Base-by-base conservation (phyloP, 2,329 filamentous ascomycete species). In the Graphilbum fragrans region DNA sequence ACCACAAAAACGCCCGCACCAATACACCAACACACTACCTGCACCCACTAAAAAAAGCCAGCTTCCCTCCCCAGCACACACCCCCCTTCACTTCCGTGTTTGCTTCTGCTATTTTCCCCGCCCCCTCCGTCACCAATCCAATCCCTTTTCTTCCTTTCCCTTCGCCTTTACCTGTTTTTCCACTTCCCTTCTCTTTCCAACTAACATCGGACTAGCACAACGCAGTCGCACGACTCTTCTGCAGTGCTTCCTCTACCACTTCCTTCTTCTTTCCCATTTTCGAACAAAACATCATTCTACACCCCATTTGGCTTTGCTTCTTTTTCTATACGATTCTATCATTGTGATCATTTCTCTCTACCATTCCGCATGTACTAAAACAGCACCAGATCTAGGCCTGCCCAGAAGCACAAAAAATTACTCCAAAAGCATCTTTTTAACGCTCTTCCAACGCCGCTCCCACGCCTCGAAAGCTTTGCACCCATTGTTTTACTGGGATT, bases 41-140 rank as follows among this genome's bases (percentile, higher is more conserved):
- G n/a, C n/a, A n/a, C n/a, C n/a, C n/a, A n/a, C n/a, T n/a, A n/a
- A n/a, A n/a, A n/a, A n/a, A n/a, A n/a, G n/a, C n/a, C n/a, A n/a
- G n/a, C n/a, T n/a, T n/a, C n/a, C n/a, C n/a, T n/a, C 25, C 25
- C 12, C 12, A 8, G 8, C 25, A 27, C 25, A 8, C 25, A 27
- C 25, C 25, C 25, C 12, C 25, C 7, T 8, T 12, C 25, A 27
- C 25, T 27, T 27, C 25, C 7, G 12, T 12, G 8, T 8, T 12
- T 27, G 12, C 7, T 16, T 16, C 12, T 16, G n/a, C 34, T 37
- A 18, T 18, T 35, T 41, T 38, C 41, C 43, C 47, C 39, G 36
- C 42, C 45, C 43, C 45, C 39, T 45, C 46, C 41, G 39, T 49
- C 41, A 42, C 43, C 43, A 45, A 39, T 29, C 25, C 25, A 7